Base-by-base conservation (phyloP, 1,284 basidiomycete species). In the Fistulinella staudtii region DNA sequence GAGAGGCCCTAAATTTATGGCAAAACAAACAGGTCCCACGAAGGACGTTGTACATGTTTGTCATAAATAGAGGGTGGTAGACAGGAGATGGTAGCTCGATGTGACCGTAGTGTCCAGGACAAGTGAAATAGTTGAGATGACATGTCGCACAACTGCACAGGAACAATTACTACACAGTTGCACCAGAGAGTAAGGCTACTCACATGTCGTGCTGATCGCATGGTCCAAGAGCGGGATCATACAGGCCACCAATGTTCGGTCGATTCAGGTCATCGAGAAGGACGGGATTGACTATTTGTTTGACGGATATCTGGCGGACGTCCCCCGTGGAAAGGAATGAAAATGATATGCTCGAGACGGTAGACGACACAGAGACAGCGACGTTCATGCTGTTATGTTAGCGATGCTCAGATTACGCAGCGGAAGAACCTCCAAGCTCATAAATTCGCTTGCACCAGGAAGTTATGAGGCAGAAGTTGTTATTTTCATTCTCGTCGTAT, bases 61-160 rank as follows among this genome's bases (percentile, higher is more conserved):
- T 77, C 85, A 99, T 93, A 70, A 98, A 99, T 23, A 99, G 74
- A 0, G 96, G 96, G 64, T 99, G 95, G 65, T 90, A 99, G 11
- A 99, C 91, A 21, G 96, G 93, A 17, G 89, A 79, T 9, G 96
- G 93, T 6, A 99, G 81, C 57, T 98, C 93, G 54, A 99, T 95
- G 69, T 99, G 96, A n/a, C 96, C 96, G 72, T 91, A 99, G 69
- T 99, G 96, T 7, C 96, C 96, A 0, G 96, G 95, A 66, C 96
- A 99, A 50, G 86, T 85, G 68, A 87, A 98, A 60, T 91, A 93
- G 39, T 83, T 89, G 54, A 95, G 79, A 45, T 80, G 84, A 66
- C 96, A 99, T 67, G 96, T 97, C 54, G 88, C 74, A 68, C 96
- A 99, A 51, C 94, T 97, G 62, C 29, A 47, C n/a, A 33, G 25